These are phyloP conservation scores for Perkinsus chesapeaki DNA, from an alignment of 169 alveolate genomes.

Conservation along the genomic window DNA sequence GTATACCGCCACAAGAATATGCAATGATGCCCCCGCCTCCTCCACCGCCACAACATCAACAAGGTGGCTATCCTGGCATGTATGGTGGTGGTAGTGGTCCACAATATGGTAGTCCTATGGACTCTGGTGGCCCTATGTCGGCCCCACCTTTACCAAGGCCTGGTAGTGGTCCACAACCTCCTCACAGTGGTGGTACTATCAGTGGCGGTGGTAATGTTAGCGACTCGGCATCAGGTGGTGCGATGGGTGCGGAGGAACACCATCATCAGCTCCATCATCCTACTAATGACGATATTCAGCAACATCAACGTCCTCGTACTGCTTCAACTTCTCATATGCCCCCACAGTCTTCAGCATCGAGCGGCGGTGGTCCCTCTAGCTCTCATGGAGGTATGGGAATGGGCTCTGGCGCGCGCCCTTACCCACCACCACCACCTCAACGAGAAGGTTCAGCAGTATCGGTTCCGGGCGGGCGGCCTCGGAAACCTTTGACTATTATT, in stretches of 20 bases:
- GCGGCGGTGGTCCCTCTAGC: background rate
- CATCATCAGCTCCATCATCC: background rate
- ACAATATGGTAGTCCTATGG: background rate
- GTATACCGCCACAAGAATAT: background rate
- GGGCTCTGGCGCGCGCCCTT: conserved; percentile 6
- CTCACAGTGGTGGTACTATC: background rate
- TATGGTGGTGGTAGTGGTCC: background rate
- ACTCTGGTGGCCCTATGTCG: background rate
- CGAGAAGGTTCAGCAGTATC: background rate
- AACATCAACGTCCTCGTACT: no score
- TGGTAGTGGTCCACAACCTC: conserved; percentile 1
- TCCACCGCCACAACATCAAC: background rate
- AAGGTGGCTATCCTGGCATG: background rate
- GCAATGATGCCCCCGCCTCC: background rate
- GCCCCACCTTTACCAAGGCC: background rate
- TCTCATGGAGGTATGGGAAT: background rate
- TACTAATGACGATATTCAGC: background rate
- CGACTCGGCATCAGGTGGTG: background rate
- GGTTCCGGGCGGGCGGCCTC: background rate
- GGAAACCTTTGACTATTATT: background rate
- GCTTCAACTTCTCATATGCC: background rate
- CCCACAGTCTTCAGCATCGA: no score
- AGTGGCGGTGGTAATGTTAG: background rate
- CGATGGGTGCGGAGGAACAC: background rate
- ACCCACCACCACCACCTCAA: background rate